Conservation (phyloP, 257 asterid species). For the Solanum rostratum region DNA sequence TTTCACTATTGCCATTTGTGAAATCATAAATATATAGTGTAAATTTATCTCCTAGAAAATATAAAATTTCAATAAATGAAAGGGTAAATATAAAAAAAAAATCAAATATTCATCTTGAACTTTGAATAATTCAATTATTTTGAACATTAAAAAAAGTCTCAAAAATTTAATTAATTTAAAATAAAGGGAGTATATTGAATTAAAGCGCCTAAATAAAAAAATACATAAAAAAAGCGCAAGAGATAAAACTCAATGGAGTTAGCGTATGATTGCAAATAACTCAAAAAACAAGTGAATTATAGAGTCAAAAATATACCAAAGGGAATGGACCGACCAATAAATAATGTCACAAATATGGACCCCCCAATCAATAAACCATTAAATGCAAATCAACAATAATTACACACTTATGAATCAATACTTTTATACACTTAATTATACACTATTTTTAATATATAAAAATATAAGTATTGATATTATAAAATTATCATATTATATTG, state of each 20-base stretch:
- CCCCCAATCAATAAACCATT: slow-evolving; percentile 47
- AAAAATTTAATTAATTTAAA: too few species aligned
- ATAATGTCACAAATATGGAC: slow-evolving; percentile 26
- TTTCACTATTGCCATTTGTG: too few species aligned
- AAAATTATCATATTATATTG: background rate
- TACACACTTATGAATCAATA: slow-evolving; percentile 20
- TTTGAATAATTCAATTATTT: too few species aligned
- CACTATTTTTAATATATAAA: background rate
- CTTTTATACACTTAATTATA: background rate
- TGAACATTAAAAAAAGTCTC: too few species aligned
- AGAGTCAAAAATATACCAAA: slow-evolving; percentile 13
- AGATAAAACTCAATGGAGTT: background rate
- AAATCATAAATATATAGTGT: too few species aligned
- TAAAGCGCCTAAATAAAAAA: background rate
- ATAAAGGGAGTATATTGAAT: too few species aligned
- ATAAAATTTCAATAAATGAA: too few species aligned
- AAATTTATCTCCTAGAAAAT: too few species aligned
- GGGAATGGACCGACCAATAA: slow-evolving; percentile 17
- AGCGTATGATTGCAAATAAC: slow-evolving; percentile 33
- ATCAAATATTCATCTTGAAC: too few species aligned
- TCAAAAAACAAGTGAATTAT: slow-evolving; percentile 13
- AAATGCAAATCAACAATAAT: slow-evolving; percentile 43
- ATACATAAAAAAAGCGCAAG: background rate
- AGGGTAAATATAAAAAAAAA: too few species aligned
- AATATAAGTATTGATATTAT: background rate